Conservation (phyloP, 768 basidiomycete genomes). For the Amanita rubescens region DNA sequence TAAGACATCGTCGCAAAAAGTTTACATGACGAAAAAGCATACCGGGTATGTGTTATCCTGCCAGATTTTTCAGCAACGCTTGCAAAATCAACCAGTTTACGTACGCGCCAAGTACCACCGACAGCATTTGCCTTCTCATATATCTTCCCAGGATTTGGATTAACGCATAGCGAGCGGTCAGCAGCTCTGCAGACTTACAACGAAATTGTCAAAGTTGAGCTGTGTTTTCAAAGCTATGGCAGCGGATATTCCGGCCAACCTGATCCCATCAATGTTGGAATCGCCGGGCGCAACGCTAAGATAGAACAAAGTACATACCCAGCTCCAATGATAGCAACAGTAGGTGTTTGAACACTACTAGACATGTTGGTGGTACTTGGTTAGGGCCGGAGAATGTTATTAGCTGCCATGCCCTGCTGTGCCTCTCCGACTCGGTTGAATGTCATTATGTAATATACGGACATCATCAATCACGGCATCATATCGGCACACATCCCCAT, state of each 20-base stretch:
- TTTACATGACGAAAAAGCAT: slow-evolving; percentile 8
- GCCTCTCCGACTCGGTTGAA: no score
- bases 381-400: no score
- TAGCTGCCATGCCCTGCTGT: no score
- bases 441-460: no score
- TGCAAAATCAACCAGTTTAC: slow-evolving; percentile 10
- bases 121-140: slow-evolving; percentile 40
- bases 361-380: not conserved
- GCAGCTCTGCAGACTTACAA: slow-evolving; percentile 23
- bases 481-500: not conserved
- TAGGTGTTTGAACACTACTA: slow-evolving; percentile 20
- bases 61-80: not conserved
- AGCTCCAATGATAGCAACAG: slow-evolving; percentile 42
- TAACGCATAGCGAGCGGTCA: not conserved
- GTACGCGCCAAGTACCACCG: slow-evolving; percentile 53
- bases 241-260: slow-evolving; percentile 40
- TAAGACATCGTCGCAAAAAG: not conserved
- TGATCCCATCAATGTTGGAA: slow-evolving; percentile 10
- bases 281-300: not conserved
- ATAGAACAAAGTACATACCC: slow-evolving; percentile 40
- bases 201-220: slow-evolving; percentile 40
- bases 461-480: not conserved
- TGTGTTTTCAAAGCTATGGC: slow-evolving; percentile 40
- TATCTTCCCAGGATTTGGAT: slow-evolving; percentile 28
- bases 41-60: slow-evolving; percentile 54